A percentile compares a stretch with the other conserved stretches of the same genome.
These are phyloP conservation scores for Paxillus ammoniavirescens DNA, from an alignment of 768 basidiomycete species.

Conservation along the genomic window DNA sequence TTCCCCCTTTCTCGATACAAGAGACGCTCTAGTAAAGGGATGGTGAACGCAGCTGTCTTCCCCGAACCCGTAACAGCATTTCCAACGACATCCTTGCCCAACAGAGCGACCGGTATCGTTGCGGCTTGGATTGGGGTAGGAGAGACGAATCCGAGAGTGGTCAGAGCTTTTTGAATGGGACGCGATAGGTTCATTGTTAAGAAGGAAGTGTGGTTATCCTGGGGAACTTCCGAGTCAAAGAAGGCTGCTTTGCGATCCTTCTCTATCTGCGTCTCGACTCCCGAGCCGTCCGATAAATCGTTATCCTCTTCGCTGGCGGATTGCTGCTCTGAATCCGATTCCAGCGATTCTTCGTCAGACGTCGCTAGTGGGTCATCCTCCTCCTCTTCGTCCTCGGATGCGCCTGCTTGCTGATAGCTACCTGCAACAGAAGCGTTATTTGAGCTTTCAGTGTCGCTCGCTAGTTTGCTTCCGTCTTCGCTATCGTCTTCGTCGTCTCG, in stretches of 20 bases:
- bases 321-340: conserved; percentile 31
- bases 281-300: conserved; percentile 59
- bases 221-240: conserved; percentile 63
- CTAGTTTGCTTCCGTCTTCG: conserved; percentile 38
- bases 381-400: conserved; percentile 27
- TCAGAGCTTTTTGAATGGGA: conserved; percentile 86
- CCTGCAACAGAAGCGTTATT: background rate
- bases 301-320: conserved; percentile 34
- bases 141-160: conserved; percentile 72
- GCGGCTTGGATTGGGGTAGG: conserved; percentile 97
- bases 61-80: conserved; percentile 96
- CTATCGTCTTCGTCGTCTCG: conserved; percentile 35
- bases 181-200: conserved; percentile 94
- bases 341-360: conserved; percentile 34
- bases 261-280: conserved; percentile 56
- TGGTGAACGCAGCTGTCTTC: conserved; percentile 96
- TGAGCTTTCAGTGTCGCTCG: conserved; percentile 11
- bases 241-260: conserved; percentile 81
- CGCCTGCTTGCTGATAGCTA: conserved; percentile 24
- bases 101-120: conserved; percentile 88
- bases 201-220: conserved; percentile 73
- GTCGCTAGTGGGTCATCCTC: conserved; percentile 34
- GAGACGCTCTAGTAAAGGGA: conserved; percentile 91
- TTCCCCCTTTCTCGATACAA: conserved; percentile 89
- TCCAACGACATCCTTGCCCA: conserved; percentile 96